Conservation (phyloP, 768 basidiomycete species). For the Hygrocybe coccinea region DNA sequence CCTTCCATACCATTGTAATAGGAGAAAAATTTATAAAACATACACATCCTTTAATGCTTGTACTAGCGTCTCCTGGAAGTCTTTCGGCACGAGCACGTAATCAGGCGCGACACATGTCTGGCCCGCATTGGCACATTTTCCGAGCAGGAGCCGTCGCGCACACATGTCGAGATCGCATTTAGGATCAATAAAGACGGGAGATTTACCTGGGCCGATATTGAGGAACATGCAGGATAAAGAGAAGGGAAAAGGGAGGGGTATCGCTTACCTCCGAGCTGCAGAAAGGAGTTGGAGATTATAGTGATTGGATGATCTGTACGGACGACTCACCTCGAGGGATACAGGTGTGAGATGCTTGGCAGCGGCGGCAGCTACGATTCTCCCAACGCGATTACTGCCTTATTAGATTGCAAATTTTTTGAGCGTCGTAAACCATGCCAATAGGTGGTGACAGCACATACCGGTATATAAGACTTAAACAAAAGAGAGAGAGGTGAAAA, state of each 20-base stretch:
- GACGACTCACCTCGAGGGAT: slow-evolving; percentile 38
- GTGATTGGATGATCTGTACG: no score
- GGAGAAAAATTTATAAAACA: slow-evolving; percentile 9
- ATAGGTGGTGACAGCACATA: no score
- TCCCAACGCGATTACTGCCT: slow-evolving; percentile 56
- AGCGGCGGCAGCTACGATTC: slow-evolving; percentile 66
- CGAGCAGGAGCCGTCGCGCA: slow-evolving; percentile 75
- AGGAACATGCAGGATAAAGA: neutral
- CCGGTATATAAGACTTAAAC: slow-evolving; percentile 73
- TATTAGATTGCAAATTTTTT: neutral
- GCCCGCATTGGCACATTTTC: slow-evolving; percentile 65
- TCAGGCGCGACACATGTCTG: slow-evolving; percentile 69
- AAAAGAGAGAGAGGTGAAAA: neutral
- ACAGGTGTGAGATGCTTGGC: slow-evolving; percentile 73
- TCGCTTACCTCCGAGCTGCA: neutral
- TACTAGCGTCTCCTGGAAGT: slow-evolving; percentile 44
- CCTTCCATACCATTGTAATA: neutral
- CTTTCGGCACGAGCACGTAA: slow-evolving; percentile 46
- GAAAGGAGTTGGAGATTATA: no score
- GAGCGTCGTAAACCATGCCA: no score
- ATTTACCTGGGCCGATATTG: slow-evolving; percentile 45
- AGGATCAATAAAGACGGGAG: slow-evolving; percentile 70
- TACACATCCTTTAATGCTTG: slow-evolving; percentile 41
- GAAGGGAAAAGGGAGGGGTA: no score
- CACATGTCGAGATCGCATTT: slow-evolving; percentile 59